Percentiles rank a stretch among this genome's conserved stretches.
Evolutionary conservation across 495 filamentous ascomycete species (phyloP).

Genomic region (Daldinia vernicosa): DNA sequence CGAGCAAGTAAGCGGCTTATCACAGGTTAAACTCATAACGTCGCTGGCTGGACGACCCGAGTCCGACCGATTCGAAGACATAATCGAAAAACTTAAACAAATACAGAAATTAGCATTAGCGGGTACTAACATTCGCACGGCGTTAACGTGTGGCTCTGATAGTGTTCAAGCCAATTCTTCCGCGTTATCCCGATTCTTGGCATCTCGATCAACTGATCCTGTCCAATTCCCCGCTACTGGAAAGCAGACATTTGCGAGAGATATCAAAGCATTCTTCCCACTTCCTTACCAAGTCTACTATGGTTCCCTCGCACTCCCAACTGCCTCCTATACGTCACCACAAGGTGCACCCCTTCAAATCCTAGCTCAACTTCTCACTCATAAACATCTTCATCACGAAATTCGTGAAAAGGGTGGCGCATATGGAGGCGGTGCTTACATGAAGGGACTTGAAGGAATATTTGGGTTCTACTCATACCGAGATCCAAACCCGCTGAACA

Average conservation of each 20-base stretch:
- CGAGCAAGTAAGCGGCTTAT: slow-evolving; percentile 85
- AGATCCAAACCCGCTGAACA: slow-evolving; percentile 94
- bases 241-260: slow-evolving; percentile 46
- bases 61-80: slow-evolving; percentile 71
- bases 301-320: slow-evolving; percentile 79
- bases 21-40: slow-evolving; percentile 88
- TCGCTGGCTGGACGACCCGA: slow-evolving; percentile 61
- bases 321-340: slow-evolving; percentile 82
- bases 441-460: slow-evolving; percentile 77
- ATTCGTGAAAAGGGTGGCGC: slow-evolving; percentile 98
- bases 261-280: slow-evolving; percentile 85
- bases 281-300: slow-evolving; percentile 98
- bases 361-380: slow-evolving; percentile 91
- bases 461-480: slow-evolving; percentile 97
- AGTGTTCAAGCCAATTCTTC: slow-evolving; percentile 74
- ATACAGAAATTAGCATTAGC: slow-evolving; percentile 80
- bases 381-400: slow-evolving; percentile 96
- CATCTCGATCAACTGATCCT: slow-evolving; percentile 59
- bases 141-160: slow-evolving; percentile 85
- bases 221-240: slow-evolving; percentile 49
- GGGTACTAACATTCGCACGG: slow-evolving; percentile 70
- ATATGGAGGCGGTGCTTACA: slow-evolving; percentile 91
- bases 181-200: slow-evolving; percentile 76
- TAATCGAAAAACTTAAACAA: slow-evolving; percentile 85
- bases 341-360: slow-evolving; percentile 83